Conservation (phyloP, 139 green algal genomes). For the Chlorella sp. region DNA sequence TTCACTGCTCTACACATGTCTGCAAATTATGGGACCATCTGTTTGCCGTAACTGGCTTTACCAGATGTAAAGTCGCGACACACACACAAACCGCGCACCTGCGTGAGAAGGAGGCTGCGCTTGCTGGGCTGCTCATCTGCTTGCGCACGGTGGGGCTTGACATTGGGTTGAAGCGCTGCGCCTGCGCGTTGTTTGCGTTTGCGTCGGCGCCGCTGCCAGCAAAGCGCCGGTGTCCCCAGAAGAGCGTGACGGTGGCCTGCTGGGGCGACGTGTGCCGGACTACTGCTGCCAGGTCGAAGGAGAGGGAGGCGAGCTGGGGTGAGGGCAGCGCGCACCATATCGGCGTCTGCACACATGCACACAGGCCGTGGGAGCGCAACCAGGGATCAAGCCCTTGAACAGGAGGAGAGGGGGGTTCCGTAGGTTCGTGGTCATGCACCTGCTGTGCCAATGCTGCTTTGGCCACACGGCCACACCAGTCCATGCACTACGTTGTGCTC, state of each 20-base stretch:
- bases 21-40: neutral
- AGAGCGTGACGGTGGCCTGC: neutral
- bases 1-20: neutral
- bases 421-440: no score
- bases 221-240: neutral
- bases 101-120: neutral
- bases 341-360: neutral
- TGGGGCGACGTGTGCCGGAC: neutral
- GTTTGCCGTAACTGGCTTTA: neutral
- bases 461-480: neutral
- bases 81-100: neutral
- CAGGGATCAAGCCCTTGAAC: neutral
- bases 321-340: neutral
- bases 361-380: neutral
- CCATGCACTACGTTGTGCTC: no score
- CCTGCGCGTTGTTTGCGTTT: no score
- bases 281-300: neutral
- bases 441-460: neutral
- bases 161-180: neutral
- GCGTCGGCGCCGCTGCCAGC: no score
- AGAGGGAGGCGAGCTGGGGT: neutral
- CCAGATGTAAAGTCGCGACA: neutral
- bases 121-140: neutral
- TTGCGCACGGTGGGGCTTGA: neutral
- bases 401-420: no score